Evolutionary conservation across 257 asterid species (phyloP).

Genomic region (Echites panduratus): DNA sequence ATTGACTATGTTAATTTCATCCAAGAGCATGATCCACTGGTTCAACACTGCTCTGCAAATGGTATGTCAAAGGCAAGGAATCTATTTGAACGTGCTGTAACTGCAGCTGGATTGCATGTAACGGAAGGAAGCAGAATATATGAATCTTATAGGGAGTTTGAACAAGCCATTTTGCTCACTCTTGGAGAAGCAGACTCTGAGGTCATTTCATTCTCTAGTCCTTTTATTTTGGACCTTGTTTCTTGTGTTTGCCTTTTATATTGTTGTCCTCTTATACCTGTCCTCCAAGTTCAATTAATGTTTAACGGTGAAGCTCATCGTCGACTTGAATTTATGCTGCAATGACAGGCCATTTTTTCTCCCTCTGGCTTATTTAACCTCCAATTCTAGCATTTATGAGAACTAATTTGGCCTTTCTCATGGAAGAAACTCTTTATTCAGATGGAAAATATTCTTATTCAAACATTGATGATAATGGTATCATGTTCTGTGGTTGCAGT

Average conservation of each 20-base stretch:
- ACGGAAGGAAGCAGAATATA: slow-evolving; percentile 81
- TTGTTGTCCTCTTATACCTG: neutral
- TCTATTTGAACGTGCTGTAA: slow-evolving; percentile 84
- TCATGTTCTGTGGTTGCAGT: slow-evolving; percentile 36
- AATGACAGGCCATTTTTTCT: neutral
- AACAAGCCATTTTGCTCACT: slow-evolving; percentile 57
- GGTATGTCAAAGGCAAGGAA: slow-evolving; percentile 76
- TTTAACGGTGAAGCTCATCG: neutral
- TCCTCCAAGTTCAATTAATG: neutral
- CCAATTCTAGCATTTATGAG: neutral
- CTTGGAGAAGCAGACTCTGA: slow-evolving; percentile 50
- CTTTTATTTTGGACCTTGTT: slow-evolving; percentile 1
- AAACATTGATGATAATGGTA: slow-evolving; percentile 14
- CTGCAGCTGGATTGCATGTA: slow-evolving; percentile 85
- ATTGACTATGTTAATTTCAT: slow-evolving; percentile 78
- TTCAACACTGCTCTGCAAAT: slow-evolving; percentile 46
- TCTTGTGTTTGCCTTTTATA: slow-evolving; percentile 4
- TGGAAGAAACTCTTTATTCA: neutral
- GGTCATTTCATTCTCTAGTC: slow-evolving; percentile 33
- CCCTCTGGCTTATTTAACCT: neutral
- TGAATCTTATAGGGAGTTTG: slow-evolving; percentile 78
- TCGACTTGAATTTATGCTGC: neutral
- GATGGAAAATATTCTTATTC: neutral
- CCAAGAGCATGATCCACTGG: slow-evolving; percentile 63
- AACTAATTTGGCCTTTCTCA: neutral